A percentile compares a stretch with the other conserved stretches of the same genome.
These are phyloP conservation scores for Eucalyptus curtisii DNA, from an alignment of 345 rosid genomes.

Conservation along the genomic window DNA sequence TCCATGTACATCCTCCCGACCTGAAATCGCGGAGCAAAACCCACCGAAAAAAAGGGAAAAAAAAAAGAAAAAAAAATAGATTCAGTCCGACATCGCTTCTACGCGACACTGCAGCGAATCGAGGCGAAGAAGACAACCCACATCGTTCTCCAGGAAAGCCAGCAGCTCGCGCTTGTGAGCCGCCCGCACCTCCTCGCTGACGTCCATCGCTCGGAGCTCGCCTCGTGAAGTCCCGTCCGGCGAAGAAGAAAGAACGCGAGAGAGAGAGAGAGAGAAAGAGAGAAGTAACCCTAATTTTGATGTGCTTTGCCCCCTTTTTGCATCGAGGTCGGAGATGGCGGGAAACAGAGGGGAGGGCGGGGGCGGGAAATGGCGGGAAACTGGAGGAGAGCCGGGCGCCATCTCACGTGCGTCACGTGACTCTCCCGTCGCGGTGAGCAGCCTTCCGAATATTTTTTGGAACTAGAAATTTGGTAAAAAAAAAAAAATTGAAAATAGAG, in stretches of 20 bases:
- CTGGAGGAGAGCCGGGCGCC: neutral
- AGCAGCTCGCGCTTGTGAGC: slow-evolving; percentile 76
- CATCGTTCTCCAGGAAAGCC: slow-evolving; percentile 69
- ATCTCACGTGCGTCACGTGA: neutral
- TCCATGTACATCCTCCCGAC: slow-evolving; percentile 52
- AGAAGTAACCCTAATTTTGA: neutral
- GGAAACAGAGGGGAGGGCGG: neutral
- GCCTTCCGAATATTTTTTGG: neutral
- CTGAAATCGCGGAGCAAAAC: neutral
- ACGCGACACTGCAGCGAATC: neutral
- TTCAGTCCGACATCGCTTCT: too few relatives aligned
- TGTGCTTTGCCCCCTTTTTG: neutral
- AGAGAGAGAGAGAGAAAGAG: neutral
- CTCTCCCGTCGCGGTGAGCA: neutral
- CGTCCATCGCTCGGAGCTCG: slow-evolving; percentile 27
- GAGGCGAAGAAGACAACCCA: neutral
- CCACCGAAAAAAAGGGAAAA: neutral
- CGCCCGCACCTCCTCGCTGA: slow-evolving; percentile 46
- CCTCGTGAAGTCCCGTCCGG: neutral
- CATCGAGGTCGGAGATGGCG: neutral
- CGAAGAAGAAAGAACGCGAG: neutral
- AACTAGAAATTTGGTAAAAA: neutral
- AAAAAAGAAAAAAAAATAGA: neutral
- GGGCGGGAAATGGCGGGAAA: neutral
- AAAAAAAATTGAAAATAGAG: neutral